A percentile compares a stretch with the other conserved stretches of the same genome.
phyloP scores from a whole-genome alignment of 176 grass and related monocot species.

The Sorghum bicolor region Sorghum_bicolor_NCBIv3 NC_012870.2:8196501-8197000 shows the following conservation, averaged over 20 bases:
- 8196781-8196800: constrained; percentile 41
- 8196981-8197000: background rate
- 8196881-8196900: background rate
- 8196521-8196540: background rate
- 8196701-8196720: background rate
- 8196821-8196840: constrained; percentile 91
- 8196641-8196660: constrained; percentile 84
- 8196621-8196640: constrained; percentile 88
- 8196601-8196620: constrained; percentile 91
- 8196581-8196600: constrained; percentile 84
- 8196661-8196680: constrained; percentile 85
- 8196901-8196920: background rate
- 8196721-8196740: background rate
- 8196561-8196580: constrained; percentile 47
- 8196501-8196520: background rate
- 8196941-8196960: background rate
- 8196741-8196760: background rate
- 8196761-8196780: background rate
- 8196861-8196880: constrained; percentile 41
- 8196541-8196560: constrained; percentile 13
- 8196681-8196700: background rate
- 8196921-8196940: background rate
- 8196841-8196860: constrained; percentile 91
- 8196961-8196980: background rate
- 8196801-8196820: constrained; percentile 74